These are phyloP conservation scores for Decorospora gaudefroyi DNA, from an alignment of 2,329 filamentous ascomycete species.

Conservation along the genomic window DNA sequence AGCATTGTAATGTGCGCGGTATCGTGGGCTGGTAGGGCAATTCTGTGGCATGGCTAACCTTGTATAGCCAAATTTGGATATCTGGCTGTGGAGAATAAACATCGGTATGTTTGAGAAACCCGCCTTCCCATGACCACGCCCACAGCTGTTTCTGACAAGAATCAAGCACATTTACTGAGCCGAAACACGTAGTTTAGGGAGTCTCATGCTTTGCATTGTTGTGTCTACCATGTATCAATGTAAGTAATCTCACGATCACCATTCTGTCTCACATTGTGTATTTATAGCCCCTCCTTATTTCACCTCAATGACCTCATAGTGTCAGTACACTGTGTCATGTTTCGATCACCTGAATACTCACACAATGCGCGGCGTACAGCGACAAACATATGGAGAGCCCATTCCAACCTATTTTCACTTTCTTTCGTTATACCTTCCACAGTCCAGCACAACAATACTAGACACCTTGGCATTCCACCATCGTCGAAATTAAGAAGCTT, in stretches of 20 bases:
- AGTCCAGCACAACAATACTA: background rate
- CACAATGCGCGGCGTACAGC: background rate
- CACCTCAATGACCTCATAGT: background rate
- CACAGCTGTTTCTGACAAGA: background rate
- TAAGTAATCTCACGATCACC: background rate
- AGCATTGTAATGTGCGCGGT: too few species aligned
- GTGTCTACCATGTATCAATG: background rate
- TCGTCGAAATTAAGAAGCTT: too few species aligned
- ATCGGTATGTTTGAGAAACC: background rate
- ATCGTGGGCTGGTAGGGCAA: too few species aligned
- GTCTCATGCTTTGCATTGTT: background rate
- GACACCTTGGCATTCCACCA: too few species aligned
- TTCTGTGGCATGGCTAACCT: too few species aligned
- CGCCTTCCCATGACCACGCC: background rate
- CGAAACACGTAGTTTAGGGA: background rate
- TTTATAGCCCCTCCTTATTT: background rate
- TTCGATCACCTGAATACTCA: background rate
- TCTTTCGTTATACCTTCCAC: background rate
- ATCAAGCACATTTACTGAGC: background rate
- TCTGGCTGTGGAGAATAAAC: background rate
- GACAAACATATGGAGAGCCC: too few species aligned
- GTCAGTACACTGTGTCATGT: background rate
- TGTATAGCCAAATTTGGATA: too few species aligned
- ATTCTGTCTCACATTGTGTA: background rate
- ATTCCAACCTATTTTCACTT: background rate